Evolutionary conservation across 306 rosid species (phyloP), one percentile per base, ranked within the genome.

Genomic region (Medicago arabica): DNA sequence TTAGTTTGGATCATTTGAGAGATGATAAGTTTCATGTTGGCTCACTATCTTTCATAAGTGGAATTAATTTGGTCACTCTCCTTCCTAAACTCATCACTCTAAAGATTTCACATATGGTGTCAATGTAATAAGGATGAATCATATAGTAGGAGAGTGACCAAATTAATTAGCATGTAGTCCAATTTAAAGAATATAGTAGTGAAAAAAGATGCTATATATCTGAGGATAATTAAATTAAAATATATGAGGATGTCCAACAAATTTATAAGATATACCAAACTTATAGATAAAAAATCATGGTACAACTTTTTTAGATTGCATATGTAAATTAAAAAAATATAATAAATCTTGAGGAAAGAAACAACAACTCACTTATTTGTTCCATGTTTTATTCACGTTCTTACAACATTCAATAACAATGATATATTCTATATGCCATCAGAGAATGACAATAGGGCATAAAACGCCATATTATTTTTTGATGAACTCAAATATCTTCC

Each of bases 391-490:
- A 70, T 57, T 70, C 72, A 73, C 39, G 73, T 18, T 61, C 39
- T 51, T 44, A 19, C 50, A 50, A 13, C 11, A 50, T 75, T 17
- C 55, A 61, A 61, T 61, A 61, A n/a, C 67, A 31, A 61, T 61
- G 67, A 61, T 61, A 14, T 61, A 31, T 28, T 61, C 43, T 61
- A 61, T 15, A 61, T 61, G 67, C 57, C 69, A 79, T 75, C 81
- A 49, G 82, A 72, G 74, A 76, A 79, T 70, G 80, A 68, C 72
- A 76, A 76, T 7, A 6, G 50, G 55, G 44, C 51, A 14, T 58
- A 66, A 64, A 61, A 43, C n/a, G 12, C 68, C 73, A 53, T 4
- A 46, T 72, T 57, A 68, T 73, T 73, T 28, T 13, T 14, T 7
- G 19, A 17, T 7, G 41, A 14, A 14, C 66, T 60, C 18, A 14